Evolutionary conservation across 495 filamentous ascomycete species (phyloP).

Genomic region (Penicillium malachiteum): DNA sequence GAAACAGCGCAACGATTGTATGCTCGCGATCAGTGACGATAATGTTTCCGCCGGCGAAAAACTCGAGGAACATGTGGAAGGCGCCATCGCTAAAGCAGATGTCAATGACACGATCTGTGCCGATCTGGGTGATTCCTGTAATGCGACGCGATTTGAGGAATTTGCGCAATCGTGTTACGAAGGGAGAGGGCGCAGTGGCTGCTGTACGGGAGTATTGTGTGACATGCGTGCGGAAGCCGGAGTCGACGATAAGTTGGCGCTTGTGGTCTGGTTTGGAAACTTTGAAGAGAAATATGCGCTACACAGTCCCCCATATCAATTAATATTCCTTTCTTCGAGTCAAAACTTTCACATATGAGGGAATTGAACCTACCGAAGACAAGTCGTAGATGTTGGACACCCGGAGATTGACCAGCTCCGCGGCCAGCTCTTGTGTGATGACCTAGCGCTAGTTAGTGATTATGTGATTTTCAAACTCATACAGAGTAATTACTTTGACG

Average conservation of each 20-base stretch:
- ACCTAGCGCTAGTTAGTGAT: conserved; percentile 52
- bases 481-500: conserved; percentile 60
- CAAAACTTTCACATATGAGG: neutral
- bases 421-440: conserved; percentile 86
- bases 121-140: conserved; percentile 78
- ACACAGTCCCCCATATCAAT: neutral
- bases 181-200: conserved; percentile 75
- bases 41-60: conserved; percentile 95
- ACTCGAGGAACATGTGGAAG: conserved; percentile 87
- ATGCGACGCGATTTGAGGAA: conserved; percentile 81
- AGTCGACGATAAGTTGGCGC: conserved; percentile 88
- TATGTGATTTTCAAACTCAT: no score
- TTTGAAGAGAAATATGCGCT: conserved; percentile 93
- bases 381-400: conserved; percentile 95
- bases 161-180: conserved; percentile 82
- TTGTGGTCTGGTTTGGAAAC: conserved; percentile 80
- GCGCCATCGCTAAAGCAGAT: conserved; percentile 88
- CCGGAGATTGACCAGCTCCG: conserved; percentile 70
- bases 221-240: conserved; percentile 93
- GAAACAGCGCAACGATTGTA: conserved; percentile 73
- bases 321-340: neutral
- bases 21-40: conserved; percentile 82
- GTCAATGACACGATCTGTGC: conserved; percentile 91
- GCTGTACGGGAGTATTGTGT: conserved; percentile 85
- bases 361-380: conserved; percentile 58